Evolutionary conservation across 352 stramenopile species (phyloP), one percentile per base, ranked within the genome.

Genomic region (Pythium monospermum): DNA sequence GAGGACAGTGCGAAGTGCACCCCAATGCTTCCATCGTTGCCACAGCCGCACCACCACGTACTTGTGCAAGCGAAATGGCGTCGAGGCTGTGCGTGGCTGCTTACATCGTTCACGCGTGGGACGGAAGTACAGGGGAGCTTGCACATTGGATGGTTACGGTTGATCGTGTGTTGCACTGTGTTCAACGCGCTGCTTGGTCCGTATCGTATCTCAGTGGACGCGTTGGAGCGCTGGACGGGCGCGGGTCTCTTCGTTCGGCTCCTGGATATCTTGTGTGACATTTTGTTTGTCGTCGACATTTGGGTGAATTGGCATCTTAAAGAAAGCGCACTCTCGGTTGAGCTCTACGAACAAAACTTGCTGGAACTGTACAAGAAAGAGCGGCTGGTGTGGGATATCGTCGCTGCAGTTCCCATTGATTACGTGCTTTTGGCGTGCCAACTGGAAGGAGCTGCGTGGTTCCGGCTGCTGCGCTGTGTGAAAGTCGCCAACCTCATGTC

Each of bases 261-360:
- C 0, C 18, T 73, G 19, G 70, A 84, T 21, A 47, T 77, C 2
- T 45, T 63, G n/a, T 69, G 61, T 37, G 67, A 72, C 19, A 5
- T 65, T 2, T 22, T 84, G 25, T 83, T 80, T 25, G 25, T 53
- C 3, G 12, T 77, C 6, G 72, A 84, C 35, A 56, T 84, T 21
- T 83, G 70, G 70, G 52, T 86, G 49, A 81, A 86, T 22, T 75
- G 68, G 59, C 59, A 64, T 23, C 53, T 86, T 6, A 62, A 67
- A 36, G 63, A 80, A 28, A 73, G 57, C 28, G 48, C 65, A 1
- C 27, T 70, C 4, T 75, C 75, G 10, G 67, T 76, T 19, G 75
- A 86, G 36, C 54, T 83, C 1, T 83, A 77, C 50, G 75, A 86
- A 32, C 62, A 73, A 35, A 66, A 76, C 16, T 48, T 77, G 1